phyloP scores from a whole-genome alignment of 2,329 filamentous ascomycete genomes.

The Paradendryphiella salina region DNA sequence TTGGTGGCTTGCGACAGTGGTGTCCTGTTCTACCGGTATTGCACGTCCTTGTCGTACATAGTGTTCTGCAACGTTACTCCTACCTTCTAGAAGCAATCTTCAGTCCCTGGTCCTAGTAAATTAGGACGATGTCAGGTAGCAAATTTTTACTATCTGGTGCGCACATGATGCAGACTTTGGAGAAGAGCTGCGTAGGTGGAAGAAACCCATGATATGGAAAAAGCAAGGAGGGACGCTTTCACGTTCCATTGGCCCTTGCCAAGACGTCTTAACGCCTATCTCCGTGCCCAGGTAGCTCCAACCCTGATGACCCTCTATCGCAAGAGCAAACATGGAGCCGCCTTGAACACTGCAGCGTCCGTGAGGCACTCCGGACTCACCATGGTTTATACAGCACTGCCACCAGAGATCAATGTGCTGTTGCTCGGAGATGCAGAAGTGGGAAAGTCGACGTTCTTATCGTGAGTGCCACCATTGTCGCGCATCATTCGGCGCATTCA shows the following conservation, averaged over 20 bases:
- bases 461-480: conserved; percentile 51
- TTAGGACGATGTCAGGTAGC: no score
- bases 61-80: no score
- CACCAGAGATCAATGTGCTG: conserved; percentile 52
- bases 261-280: conserved; percentile 16
- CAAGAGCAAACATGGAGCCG: conserved; percentile 21
- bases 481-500: neutral
- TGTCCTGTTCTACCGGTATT: no score
- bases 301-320: neutral
- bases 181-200: no score
- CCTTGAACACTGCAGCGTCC: conserved; percentile 7
- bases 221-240: neutral
- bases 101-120: no score
- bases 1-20: no score
- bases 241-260: neutral
- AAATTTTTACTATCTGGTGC: no score
- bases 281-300: conserved; percentile 8
- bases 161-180: no score
- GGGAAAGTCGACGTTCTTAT: conserved; percentile 66
- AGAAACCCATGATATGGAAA: no score
- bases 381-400: conserved; percentile 27
- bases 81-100: no score
- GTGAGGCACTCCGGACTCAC: neutral
- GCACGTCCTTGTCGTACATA: no score
- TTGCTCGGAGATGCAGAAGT: conserved; percentile 62